phyloP scores from a whole-genome alignment of 2,329 filamentous ascomycete species.

The Colletotrichum sp. region DNA sequence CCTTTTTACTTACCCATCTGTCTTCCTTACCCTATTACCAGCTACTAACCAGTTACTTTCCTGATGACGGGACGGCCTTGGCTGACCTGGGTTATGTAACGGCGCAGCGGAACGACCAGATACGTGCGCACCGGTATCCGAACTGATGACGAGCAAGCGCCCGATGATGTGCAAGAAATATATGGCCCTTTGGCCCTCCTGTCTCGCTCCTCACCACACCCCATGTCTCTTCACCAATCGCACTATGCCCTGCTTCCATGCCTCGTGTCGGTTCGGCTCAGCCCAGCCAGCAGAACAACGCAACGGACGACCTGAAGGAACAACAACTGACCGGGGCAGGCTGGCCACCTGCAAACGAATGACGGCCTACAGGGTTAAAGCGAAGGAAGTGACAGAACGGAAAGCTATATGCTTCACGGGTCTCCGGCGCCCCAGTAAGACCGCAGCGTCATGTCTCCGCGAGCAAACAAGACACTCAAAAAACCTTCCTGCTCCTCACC shows the following conservation, averaged over 20 bases:
- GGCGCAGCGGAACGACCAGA: not conserved
- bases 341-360: not conserved
- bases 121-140: not conserved
- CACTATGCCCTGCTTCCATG: not conserved
- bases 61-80: not conserved
- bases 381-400: not conserved
- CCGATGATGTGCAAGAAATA: constrained; percentile 9
- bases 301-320: not conserved
- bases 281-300: not conserved
- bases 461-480: not conserved
- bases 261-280: constrained; percentile 8
- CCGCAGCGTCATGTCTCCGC: not conserved
- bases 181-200: not conserved
- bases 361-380: not conserved
- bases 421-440: not conserved
- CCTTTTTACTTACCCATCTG: not conserved
- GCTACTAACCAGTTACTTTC: not conserved
- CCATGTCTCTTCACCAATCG: not conserved
- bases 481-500: constrained; percentile 2
- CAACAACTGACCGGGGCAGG: not conserved
- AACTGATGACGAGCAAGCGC: constrained; percentile 2
- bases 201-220: constrained; percentile 12
- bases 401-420: not conserved
- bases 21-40: not conserved
- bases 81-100: not conserved